Conservation (phyloP, 768 basidiomycete genomes). For the Macrolepiota dolichaula region DNA sequence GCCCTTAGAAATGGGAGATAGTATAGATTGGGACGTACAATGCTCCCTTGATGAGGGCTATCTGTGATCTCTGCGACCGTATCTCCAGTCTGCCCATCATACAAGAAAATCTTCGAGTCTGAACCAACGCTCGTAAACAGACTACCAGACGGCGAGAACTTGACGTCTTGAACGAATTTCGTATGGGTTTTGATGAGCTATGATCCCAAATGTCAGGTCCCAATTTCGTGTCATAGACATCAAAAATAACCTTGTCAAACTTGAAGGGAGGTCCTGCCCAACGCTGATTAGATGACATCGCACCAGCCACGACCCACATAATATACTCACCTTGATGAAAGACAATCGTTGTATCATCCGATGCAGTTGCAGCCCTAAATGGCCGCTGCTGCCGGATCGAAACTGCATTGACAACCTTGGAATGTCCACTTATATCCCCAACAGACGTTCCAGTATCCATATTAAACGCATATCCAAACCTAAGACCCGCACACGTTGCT, state of each 20-base stretch:
- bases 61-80: slow-evolving; percentile 66
- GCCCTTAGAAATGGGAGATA: not conserved
- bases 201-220: not conserved
- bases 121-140: slow-evolving; percentile 87
- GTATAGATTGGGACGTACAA: slow-evolving; percentile 45
- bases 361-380: slow-evolving; percentile 85
- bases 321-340: slow-evolving; percentile 68
- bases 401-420: slow-evolving; percentile 87
- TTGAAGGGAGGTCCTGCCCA: slow-evolving; percentile 77
- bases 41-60: slow-evolving; percentile 68
- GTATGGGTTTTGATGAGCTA: slow-evolving; percentile 86
- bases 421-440: slow-evolving; percentile 88
- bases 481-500: slow-evolving; percentile 28
- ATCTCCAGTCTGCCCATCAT: slow-evolving; percentile 88
- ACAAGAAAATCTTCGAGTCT: slow-evolving; percentile 83
- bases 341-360: slow-evolving; percentile 77
- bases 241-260: slow-evolving; percentile 62
- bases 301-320: not conserved
- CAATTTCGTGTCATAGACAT: too few species aligned
- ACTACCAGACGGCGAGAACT: slow-evolving; percentile 77
- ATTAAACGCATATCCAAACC: slow-evolving; percentile 83
- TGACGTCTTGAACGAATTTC: slow-evolving; percentile 90
- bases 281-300: not conserved
- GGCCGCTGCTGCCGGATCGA: slow-evolving; percentile 86
- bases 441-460: slow-evolving; percentile 80